These are phyloP conservation scores for Citrus glauca DNA, from an alignment of 345 rosid genomes.

Conservation along the genomic window DNA sequence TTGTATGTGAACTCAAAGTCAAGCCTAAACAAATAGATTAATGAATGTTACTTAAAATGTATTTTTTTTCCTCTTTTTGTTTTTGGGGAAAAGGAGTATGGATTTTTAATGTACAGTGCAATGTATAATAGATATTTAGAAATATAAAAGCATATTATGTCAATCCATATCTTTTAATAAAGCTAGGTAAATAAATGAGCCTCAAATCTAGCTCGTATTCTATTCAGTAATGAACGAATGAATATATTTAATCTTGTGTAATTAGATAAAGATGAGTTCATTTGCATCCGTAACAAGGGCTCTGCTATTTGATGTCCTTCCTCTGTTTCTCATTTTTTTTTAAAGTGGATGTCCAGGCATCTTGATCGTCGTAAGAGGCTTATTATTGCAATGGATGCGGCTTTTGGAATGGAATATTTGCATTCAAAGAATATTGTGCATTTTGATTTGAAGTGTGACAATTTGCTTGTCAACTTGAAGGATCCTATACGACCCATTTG, in stretches of 20 bases:
- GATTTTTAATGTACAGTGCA: neutral
- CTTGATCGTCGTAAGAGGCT: constrained; percentile 91
- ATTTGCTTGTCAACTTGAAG: constrained; percentile 94
- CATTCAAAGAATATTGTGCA: constrained; percentile 96
- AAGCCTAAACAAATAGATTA: neutral
- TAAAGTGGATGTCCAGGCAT: constrained; percentile 41
- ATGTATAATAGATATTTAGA: neutral
- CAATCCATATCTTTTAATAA: neutral
- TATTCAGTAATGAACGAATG: neutral
- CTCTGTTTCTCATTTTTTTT: neutral
- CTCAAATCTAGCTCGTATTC: neutral
- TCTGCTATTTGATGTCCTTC: neutral
- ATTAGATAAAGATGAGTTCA: neutral
- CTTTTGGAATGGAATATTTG: constrained; percentile 97
- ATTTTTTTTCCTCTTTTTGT: neutral
- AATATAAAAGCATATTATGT: neutral
- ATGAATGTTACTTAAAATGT: neutral
- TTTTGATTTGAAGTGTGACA: constrained; percentile 97
- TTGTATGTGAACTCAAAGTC: neutral
- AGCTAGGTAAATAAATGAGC: neutral
- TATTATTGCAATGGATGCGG: constrained; percentile 98
- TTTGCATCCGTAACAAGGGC: neutral
- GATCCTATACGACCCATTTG: constrained; percentile 91
- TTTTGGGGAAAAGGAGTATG: neutral
- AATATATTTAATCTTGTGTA: neutral